Percentiles rank a stretch among this genome's conserved stretches.
These are phyloP conservation scores for Phylloporus arenicola DNA, from an alignment of 768 basidiomycete genomes.

Conservation along the genomic window DNA sequence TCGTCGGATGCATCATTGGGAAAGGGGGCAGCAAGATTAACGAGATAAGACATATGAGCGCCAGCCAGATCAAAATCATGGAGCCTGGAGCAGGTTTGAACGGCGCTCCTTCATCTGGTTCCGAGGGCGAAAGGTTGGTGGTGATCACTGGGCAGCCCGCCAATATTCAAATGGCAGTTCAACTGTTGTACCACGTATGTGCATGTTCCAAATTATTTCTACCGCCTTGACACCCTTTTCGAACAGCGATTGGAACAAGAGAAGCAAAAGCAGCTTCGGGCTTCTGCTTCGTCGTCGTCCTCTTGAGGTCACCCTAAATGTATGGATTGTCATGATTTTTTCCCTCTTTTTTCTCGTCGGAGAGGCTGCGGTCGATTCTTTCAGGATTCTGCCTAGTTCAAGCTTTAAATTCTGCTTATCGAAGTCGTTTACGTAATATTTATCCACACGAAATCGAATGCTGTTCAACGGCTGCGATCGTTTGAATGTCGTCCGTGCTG, in stretches of 20 bases:
- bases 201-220: neutral
- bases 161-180: conserved; percentile 96
- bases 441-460: neutral
- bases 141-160: conserved; percentile 94
- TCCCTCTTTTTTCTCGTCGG: neutral
- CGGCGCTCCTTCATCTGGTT: conserved; percentile 65
- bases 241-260: conserved; percentile 78
- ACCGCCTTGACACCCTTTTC: conserved; percentile 5
- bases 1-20: conserved; percentile 96
- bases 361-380: neutral
- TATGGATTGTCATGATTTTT: neutral
- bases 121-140: conserved; percentile 86
- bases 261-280: conserved; percentile 74
- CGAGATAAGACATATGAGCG: conserved; percentile 93
- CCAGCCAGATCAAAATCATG: conserved; percentile 97
- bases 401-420: neutral
- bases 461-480: neutral
- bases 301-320: conserved; percentile 17
- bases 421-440: conserved; percentile 24
- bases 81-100: conserved; percentile 85
- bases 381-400: neutral
- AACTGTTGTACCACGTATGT: conserved; percentile 79
- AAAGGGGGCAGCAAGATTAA: conserved; percentile 99
- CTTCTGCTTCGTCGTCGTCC: conserved; percentile 27
- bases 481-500: conserved; percentile 52